A percentile compares a stretch with the other conserved stretches of the same genome.
Evolutionary conservation across 768 basidiomycete species (phyloP).

Genomic region (Clathrus columnatus): DNA sequence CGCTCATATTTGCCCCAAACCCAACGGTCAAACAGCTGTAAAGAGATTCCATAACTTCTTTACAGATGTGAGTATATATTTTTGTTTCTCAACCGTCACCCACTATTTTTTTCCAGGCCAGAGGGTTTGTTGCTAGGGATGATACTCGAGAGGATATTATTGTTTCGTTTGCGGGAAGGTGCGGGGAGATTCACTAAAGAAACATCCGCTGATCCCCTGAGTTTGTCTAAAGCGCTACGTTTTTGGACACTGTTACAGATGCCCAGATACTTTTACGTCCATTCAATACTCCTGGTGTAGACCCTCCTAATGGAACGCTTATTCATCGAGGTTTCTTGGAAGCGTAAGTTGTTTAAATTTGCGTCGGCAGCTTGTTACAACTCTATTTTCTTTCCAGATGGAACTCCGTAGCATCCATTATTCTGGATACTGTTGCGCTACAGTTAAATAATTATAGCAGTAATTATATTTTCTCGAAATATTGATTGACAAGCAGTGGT

Average conservation of each 20-base stretch:
- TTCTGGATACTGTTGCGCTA: slow-evolving; percentile 27
- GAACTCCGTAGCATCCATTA: slow-evolving; percentile 37
- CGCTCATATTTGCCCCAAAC: slow-evolving; percentile 34
- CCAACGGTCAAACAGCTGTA: slow-evolving; percentile 41
- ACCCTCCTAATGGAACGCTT: slow-evolving; percentile 28
- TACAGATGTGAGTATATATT: not conserved
- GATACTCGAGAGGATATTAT: slow-evolving; percentile 37
- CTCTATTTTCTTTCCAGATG: slow-evolving; percentile 33
- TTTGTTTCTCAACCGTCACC: not conserved
- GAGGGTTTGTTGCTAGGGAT: slow-evolving; percentile 45
- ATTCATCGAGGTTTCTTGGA: slow-evolving; percentile 46
- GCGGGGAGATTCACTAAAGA: not conserved
- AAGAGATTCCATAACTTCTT: not conserved
- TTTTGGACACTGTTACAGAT: slow-evolving; percentile 36
- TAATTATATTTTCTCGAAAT: not conserved
- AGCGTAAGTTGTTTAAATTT: slow-evolving; percentile 26
- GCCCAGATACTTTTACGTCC: slow-evolving; percentile 34
- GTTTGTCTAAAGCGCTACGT: slow-evolving; percentile 26
- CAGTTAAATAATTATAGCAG: slow-evolving; percentile 22
- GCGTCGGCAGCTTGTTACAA: not conserved
- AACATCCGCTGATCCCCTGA: not conserved
- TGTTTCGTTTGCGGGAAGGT: slow-evolving; percentile 44
- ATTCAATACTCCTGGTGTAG: slow-evolving; percentile 36
- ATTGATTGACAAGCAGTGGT: not conserved
- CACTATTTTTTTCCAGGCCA: slow-evolving; percentile 17